phyloP scores from a whole-genome alignment of 2,329 filamentous ascomycete species.

The Botrytis hyacinthi region DNA sequence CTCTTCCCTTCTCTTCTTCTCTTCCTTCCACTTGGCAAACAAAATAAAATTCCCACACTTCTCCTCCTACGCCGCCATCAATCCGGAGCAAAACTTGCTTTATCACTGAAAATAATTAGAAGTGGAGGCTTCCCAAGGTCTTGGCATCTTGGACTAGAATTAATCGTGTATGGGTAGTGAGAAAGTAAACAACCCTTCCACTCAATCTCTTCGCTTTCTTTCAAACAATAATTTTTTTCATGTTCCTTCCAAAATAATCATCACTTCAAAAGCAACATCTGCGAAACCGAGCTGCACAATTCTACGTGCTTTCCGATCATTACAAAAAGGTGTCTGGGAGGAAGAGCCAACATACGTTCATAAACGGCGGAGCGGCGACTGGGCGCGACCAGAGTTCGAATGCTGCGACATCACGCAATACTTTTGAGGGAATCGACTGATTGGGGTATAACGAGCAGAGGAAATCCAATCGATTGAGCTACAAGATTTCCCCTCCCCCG shows the following conservation, averaged over 20 bases:
- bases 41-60: not conserved
- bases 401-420: constrained; percentile 42
- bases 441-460: constrained; percentile 34
- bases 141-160: constrained; percentile 15
- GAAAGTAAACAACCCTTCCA: not conserved
- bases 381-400: constrained; percentile 47
- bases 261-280: not conserved
- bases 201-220: constrained; percentile 1
- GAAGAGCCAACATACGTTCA: not conserved
- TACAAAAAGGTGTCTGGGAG: not conserved
- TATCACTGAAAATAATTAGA: not conserved
- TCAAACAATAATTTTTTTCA: not conserved
- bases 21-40: not conserved
- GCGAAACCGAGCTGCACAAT: not conserved
- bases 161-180: not conserved
- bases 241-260: not conserved
- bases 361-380: constrained; percentile 47
- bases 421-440: constrained; percentile 38
- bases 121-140: constrained; percentile 13
- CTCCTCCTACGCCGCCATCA: not conserved
- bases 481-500: not conserved
- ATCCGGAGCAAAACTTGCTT: constrained; percentile 8
- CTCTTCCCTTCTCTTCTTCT: not conserved
- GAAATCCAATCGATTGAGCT: constrained; percentile 23
- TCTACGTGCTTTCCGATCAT: not conserved